These are phyloP conservation scores for Ogataea sp. DNA, from an alignment of 805 yeast genomes.

Conservation along the genomic window DNA sequence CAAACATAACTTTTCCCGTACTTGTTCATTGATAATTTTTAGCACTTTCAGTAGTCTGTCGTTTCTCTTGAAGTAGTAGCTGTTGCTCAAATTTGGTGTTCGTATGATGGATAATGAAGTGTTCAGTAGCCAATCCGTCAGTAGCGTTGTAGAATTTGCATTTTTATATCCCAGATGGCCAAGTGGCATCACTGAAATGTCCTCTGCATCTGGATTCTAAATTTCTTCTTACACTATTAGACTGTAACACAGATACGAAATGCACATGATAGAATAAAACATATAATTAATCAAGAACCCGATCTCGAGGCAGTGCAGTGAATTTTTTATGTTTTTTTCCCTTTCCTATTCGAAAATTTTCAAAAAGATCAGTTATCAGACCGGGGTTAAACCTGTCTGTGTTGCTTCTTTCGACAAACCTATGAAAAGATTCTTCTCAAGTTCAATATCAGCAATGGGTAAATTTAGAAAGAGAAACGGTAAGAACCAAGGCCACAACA, in stretches of 20 bases:
- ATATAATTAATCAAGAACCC: too few relatives aligned
- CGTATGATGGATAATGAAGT: background rate
- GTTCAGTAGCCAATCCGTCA: background rate
- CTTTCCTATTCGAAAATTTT: background rate
- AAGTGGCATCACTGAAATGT: too few relatives aligned
- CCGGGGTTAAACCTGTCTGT: too few relatives aligned
- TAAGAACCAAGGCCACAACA: constrained; percentile 17
- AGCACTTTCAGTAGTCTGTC: background rate
- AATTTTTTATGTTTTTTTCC: background rate
- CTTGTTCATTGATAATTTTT: background rate
- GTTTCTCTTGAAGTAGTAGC: background rate
- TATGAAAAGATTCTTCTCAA: constrained; percentile 10
- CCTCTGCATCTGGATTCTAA: too few relatives aligned
- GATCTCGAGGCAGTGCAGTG: background rate
- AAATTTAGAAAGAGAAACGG: constrained; percentile 21
- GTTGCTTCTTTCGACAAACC: background rate
- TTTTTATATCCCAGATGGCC: background rate
- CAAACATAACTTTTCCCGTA: background rate
- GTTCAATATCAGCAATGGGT: constrained; percentile 19
- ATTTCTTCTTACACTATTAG: too few relatives aligned
- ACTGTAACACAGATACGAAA: too few relatives aligned
- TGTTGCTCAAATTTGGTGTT: background rate
- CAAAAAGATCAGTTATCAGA: background rate
- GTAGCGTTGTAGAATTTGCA: background rate
- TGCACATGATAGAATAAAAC: too few relatives aligned